A percentile compares a stretch with the other conserved stretches of the same genome.
Evolutionary conservation across 331 rosid species (phyloP).

Genomic region (Dryas integrifolia): DNA sequence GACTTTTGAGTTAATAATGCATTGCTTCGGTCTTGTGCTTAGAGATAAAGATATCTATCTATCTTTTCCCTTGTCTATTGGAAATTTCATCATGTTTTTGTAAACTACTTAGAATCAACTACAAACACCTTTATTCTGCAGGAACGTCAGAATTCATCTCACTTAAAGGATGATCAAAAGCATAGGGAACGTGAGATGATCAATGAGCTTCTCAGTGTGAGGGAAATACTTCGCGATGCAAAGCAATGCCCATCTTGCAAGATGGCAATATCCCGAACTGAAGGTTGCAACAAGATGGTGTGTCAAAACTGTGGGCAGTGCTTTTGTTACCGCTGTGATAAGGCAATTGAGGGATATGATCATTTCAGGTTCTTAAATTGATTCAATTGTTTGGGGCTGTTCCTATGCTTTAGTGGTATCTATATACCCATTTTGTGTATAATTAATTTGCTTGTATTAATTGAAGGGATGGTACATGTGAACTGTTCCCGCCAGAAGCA

Average conservation of each 20-base stretch:
- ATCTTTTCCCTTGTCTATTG: neutral
- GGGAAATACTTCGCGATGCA: conserved; percentile 69
- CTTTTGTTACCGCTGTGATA: conserved; percentile 84
- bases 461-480: conserved; percentile 67
- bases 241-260: conserved; percentile 83
- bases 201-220: conserved; percentile 73
- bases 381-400: conserved; percentile 14
- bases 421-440: conserved; percentile 1
- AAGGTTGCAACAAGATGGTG: conserved; percentile 91
- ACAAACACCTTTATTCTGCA: conserved; percentile 23
- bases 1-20: neutral
- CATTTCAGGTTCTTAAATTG: conserved; percentile 61
- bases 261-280: conserved; percentile 75
- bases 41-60: neutral
- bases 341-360: conserved; percentile 58
- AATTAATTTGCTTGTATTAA: conserved; percentile 18
- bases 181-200: conserved; percentile 63
- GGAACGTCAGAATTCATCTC: conserved; percentile 83
- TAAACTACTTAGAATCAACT: neutral
- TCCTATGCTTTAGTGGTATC: conserved; percentile 19
- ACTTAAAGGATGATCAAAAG: conserved; percentile 50
- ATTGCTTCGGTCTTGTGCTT: neutral
- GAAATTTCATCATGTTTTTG: conserved; percentile 5
- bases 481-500: conserved; percentile 64
- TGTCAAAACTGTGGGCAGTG: conserved; percentile 71